Evolutionary conservation across 345 rosid species (phyloP).

Genomic region (Cardamine chenopodiifolia): DNA sequence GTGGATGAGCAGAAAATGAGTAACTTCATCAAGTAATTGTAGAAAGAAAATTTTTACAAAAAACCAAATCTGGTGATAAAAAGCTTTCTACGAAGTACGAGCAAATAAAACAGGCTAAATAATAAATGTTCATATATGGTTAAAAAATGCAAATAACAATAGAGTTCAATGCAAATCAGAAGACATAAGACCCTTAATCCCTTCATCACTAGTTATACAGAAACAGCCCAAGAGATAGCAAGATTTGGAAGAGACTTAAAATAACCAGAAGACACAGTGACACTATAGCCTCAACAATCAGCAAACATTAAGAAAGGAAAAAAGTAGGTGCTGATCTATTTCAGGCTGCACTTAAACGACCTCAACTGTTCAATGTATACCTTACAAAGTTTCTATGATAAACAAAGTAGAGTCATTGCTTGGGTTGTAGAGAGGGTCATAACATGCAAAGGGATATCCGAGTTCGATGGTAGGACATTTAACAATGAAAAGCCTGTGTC

Average conservation of each 20-base stretch:
- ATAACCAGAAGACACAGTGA: slow-evolving; percentile 4
- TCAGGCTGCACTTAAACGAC: background rate
- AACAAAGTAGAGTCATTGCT: background rate
- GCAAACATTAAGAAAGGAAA: background rate
- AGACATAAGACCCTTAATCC: background rate
- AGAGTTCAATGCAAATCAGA: background rate
- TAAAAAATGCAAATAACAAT: background rate
- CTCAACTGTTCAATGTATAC: background rate
- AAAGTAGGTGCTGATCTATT: background rate
- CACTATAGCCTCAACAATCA: background rate
- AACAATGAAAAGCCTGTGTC: background rate
- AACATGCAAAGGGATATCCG: background rate
- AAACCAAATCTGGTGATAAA: background rate
- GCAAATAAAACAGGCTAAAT: slow-evolving; percentile 11
- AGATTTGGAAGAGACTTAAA: background rate
- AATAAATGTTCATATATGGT: slow-evolving; percentile 5
- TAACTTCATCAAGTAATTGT: slow-evolving; percentile 9
- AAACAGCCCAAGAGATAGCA: background rate
- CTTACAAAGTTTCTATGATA: background rate
- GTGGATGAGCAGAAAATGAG: slow-evolving; percentile 27
- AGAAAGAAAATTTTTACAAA: slow-evolving; percentile 1
- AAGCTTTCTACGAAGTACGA: background rate
- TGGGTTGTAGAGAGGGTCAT: background rate
- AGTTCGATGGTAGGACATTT: background rate
- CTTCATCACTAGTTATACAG: slow-evolving; percentile 4